Evolutionary conservation across 805 yeast genomes (phyloP).

Genomic region (Metschnikowia orientalis): DNA sequence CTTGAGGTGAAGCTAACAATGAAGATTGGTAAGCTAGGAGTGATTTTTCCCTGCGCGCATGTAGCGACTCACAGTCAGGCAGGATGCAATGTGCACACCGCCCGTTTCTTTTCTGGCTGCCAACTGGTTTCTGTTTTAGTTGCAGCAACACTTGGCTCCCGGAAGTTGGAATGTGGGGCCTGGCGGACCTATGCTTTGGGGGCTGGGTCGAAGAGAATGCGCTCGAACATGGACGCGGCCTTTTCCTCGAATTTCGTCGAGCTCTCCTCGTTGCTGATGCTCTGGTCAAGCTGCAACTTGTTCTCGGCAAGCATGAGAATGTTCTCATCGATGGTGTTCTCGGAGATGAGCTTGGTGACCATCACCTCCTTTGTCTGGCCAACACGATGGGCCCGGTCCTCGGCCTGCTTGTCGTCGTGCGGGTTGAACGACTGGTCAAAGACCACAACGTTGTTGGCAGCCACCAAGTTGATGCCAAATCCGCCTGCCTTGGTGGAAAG

Average conservation of each 20-base stretch:
- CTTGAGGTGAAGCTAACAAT: too few relatives aligned
- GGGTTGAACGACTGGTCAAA: slow-evolving; percentile 96
- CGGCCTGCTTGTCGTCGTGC: slow-evolving; percentile 98
- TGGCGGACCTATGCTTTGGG: slow-evolving; percentile 1
- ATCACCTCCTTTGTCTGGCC: slow-evolving; percentile 85
- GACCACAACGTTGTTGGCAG: slow-evolving; percentile 88
- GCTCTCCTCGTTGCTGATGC: slow-evolving; percentile 44
- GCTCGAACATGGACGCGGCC: slow-evolving; percentile 49
- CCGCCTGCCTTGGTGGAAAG: slow-evolving; percentile 98
- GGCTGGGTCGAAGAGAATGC: slow-evolving; percentile 43
- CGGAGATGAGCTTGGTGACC: slow-evolving; percentile 70
- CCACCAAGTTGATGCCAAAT: slow-evolving; percentile 93
- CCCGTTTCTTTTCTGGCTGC: slow-evolving; percentile 4
- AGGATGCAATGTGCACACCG: slow-evolving; percentile 1
- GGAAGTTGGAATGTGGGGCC: too few relatives aligned
- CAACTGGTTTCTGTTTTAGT: too few relatives aligned
- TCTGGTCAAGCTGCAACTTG: slow-evolving; percentile 78
- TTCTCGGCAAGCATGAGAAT: slow-evolving; percentile 82
- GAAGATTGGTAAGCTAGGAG: too few relatives aligned
- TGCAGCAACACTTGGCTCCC: too few relatives aligned
- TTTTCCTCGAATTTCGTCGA: slow-evolving; percentile 47
- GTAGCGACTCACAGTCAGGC: slow-evolving; percentile 6
- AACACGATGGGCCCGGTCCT: slow-evolving; percentile 96
- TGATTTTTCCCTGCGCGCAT: slow-evolving; percentile 5
- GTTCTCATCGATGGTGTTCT: slow-evolving; percentile 82